These are phyloP conservation scores for Cucumis cinereus DNA, from an alignment of 306 rosid species.

Conservation along the genomic window DNA sequence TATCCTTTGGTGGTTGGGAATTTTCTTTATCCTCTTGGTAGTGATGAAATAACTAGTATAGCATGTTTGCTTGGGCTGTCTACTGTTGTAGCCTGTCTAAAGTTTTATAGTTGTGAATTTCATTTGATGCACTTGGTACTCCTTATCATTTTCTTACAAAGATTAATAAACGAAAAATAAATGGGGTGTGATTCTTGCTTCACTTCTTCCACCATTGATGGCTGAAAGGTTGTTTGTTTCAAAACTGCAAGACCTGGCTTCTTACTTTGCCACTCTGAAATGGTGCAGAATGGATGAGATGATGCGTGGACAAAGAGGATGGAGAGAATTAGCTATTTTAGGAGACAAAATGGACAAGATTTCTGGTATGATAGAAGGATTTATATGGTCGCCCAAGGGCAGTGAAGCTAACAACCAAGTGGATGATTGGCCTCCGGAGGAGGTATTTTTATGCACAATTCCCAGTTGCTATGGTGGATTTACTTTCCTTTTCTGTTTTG, in stretches of 20 bases:
- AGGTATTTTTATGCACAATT: conserved; percentile 41
- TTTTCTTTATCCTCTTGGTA: background rate
- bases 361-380: conserved; percentile 71
- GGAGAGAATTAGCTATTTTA: conserved; percentile 87
- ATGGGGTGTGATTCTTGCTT: background rate
- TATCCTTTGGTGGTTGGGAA: background rate
- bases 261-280: conserved; percentile 8
- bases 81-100: background rate
- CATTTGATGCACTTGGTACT: background rate
- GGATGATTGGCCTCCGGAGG: conserved; percentile 77
- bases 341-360: conserved; percentile 79
- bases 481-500: conserved; percentile 13
- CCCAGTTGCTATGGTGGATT: conserved; percentile 4
- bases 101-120: background rate
- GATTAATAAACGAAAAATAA: background rate
- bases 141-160: background rate
- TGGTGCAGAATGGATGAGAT: conserved; percentile 88
- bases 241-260: background rate
- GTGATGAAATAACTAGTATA: background rate
- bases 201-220: background rate
- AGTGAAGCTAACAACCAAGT: conserved; percentile 21
- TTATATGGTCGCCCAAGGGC: conserved; percentile 62
- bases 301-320: conserved; percentile 95
- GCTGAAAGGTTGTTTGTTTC: background rate
- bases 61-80: background rate